Evolutionary conservation across 2,329 filamentous ascomycete species (phyloP).

Genomic region (Cladosporium phlei): DNA sequence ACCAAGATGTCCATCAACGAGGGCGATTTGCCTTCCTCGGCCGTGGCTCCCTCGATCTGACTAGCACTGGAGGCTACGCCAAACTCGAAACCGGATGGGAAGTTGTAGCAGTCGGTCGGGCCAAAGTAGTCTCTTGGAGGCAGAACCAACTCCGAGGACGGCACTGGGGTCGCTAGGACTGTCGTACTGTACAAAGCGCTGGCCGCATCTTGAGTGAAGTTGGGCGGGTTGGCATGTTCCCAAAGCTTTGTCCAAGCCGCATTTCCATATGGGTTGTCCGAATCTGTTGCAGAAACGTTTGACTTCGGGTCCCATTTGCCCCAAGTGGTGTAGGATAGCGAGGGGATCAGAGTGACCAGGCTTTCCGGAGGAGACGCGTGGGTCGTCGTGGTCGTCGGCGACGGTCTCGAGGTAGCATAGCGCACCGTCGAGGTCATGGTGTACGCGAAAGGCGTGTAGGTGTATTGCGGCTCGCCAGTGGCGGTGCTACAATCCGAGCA

Average conservation of each 20-base stretch:
- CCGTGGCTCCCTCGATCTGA: slow-evolving; percentile 31
- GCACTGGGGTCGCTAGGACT: slow-evolving; percentile 36
- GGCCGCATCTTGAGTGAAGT: slow-evolving; percentile 38
- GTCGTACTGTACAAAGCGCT: slow-evolving; percentile 25
- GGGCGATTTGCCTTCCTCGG: slow-evolving; percentile 24
- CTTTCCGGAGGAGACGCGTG: slow-evolving; percentile 36
- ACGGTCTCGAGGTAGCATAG: slow-evolving; percentile 34
- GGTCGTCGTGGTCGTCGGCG: slow-evolving; percentile 29
- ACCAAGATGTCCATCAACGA: slow-evolving; percentile 18
- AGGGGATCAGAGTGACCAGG: slow-evolving; percentile 33
- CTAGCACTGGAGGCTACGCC: slow-evolving; percentile 32
- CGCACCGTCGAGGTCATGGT: slow-evolving; percentile 38
- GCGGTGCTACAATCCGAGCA: slow-evolving; percentile 24
- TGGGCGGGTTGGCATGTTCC: slow-evolving; percentile 31
- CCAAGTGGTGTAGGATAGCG: slow-evolving; percentile 38
- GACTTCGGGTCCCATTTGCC: slow-evolving; percentile 38
- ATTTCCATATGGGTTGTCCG: slow-evolving; percentile 34
- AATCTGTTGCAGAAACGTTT: slow-evolving; percentile 33
- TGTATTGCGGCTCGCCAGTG: slow-evolving; percentile 22
- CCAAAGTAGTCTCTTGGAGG: slow-evolving; percentile 51
- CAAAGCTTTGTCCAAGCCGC: slow-evolving; percentile 38
- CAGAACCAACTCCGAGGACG: slow-evolving; percentile 51
- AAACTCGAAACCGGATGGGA: slow-evolving; percentile 30
- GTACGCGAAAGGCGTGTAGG: slow-evolving; percentile 31
- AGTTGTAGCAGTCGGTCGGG: slow-evolving; percentile 28